These are phyloP conservation scores for Fraxinus latifolia DNA, from an alignment of 305 asterid genomes.

Conservation along the genomic window DNA sequence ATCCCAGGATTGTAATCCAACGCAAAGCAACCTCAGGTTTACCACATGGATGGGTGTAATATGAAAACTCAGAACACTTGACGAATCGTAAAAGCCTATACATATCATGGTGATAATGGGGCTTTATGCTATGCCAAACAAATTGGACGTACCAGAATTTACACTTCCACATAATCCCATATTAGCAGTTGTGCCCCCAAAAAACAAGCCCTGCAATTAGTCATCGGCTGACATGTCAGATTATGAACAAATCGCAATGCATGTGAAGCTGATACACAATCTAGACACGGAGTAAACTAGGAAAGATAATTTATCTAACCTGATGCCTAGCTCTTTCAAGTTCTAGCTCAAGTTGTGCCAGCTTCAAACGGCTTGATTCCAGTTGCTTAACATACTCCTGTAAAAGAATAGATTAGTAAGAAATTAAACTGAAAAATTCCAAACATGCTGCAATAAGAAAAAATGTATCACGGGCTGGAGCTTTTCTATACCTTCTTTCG, in stretches of 20 bases:
- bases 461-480: background rate
- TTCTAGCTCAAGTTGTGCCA: slow-evolving; percentile 83
- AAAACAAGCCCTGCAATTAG: slow-evolving; percentile 51
- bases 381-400: slow-evolving; percentile 91
- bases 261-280: background rate
- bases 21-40: background rate
- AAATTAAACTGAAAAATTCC: background rate
- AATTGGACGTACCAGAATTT: slow-evolving; percentile 44
- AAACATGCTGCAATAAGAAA: background rate
- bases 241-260: background rate
- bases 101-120: background rate
- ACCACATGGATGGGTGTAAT: background rate
- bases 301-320: slow-evolving; percentile 28
- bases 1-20: background rate
- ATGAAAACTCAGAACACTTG: background rate
- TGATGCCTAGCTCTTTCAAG: slow-evolving; percentile 81
- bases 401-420: background rate
- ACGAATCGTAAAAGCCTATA: background rate
- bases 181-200: slow-evolving; percentile 46
- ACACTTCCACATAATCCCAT: slow-evolving; percentile 48
- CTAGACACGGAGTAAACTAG: background rate
- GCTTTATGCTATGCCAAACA: background rate
- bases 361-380: slow-evolving; percentile 81
- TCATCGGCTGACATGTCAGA: background rate
- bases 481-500: slow-evolving; percentile 65